These are phyloP conservation scores for Globisporangium takayamanum DNA, from an alignment of 352 stramenopile species.

Conservation along the genomic window DNA sequence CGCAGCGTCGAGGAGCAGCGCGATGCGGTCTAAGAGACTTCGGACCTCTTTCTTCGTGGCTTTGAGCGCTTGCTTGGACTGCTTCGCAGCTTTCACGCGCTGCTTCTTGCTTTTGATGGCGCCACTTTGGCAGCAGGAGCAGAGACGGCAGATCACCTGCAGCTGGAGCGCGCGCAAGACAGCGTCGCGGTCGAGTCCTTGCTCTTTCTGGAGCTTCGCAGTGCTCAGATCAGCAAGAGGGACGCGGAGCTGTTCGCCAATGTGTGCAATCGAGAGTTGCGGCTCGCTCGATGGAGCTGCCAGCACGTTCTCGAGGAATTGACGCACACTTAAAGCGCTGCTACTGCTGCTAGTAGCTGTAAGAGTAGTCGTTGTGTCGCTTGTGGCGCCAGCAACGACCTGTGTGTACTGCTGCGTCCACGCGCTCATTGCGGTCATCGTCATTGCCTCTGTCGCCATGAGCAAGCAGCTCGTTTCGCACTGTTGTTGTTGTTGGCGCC, in stretches of 20 bases:
- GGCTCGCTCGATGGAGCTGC: background rate
- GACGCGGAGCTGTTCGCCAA: conserved; percentile 21
- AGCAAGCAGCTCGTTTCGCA: background rate
- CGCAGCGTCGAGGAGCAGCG: conserved; percentile 62
- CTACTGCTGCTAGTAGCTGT: background rate
- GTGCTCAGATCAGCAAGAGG: conserved; percentile 24
- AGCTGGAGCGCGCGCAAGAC: conserved; percentile 61
- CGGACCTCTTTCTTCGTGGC: conserved; percentile 53
- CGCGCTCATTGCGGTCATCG: background rate
- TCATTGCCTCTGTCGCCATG: background rate
- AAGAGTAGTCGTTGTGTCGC: background rate
- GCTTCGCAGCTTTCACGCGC: background rate
- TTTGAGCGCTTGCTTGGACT: conserved; percentile 5
- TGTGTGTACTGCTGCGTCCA: conserved; percentile 14
- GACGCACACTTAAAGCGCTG: background rate
- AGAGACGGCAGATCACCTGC: conserved; percentile 51
- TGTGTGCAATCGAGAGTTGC: conserved; percentile 8
- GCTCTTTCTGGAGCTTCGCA: conserved; percentile 17
- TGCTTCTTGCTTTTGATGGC: conserved; percentile 29
- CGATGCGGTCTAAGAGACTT: conserved; percentile 61
- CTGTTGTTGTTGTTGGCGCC: background rate
- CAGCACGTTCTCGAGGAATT: conserved; percentile 10
- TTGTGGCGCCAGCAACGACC: background rate
- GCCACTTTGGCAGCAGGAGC: conserved; percentile 29
- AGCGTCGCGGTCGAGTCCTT: conserved; percentile 15